Evolutionary conservation across 768 basidiomycete species (phyloP).

Genomic region (Symmetrospora coprosmae): DNA sequence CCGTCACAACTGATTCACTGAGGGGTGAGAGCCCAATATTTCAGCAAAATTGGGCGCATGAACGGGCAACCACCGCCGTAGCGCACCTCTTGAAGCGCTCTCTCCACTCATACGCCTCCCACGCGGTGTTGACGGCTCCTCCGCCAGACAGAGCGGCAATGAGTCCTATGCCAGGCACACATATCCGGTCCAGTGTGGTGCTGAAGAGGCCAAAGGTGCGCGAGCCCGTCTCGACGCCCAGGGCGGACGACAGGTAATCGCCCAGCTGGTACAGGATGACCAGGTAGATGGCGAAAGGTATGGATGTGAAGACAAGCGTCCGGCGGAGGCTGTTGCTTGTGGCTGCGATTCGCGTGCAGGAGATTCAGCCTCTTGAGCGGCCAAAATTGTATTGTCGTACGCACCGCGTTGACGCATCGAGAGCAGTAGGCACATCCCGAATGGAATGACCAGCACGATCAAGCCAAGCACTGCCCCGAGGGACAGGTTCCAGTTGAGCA

Average conservation of each 20-base stretch:
- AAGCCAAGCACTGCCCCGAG: conserved; percentile 29
- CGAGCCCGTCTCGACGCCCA: conserved; percentile 27
- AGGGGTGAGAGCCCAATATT: neutral
- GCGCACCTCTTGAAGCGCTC: conserved; percentile 26
- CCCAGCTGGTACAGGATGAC: conserved; percentile 30
- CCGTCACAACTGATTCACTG: conserved; percentile 27
- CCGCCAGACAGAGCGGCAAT: conserved; percentile 32
- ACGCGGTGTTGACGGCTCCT: conserved; percentile 32
- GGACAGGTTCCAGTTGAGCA: conserved; percentile 32
- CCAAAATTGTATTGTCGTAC: neutral
- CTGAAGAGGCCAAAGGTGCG: conserved; percentile 30
- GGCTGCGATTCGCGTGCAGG: too few species aligned
- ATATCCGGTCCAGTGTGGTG: conserved; percentile 29
- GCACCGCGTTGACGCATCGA: conserved; percentile 16
- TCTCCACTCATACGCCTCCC: conserved; percentile 34
- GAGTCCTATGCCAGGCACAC: conserved; percentile 32
- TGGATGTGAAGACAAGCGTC: conserved; percentile 27
- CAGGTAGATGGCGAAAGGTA: conserved; percentile 30
- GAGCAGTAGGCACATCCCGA: conserved; percentile 31
- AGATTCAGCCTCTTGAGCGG: too few species aligned
- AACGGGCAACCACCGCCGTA: too few species aligned
- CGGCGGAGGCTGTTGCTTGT: conserved; percentile 10
- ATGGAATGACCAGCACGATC: conserved; percentile 32
- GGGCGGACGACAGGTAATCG: conserved; percentile 14
- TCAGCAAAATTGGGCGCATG: neutral